Conservation (phyloP, 2,329 filamentous ascomycete genomes). For the Fusarium chaquense region DNA sequence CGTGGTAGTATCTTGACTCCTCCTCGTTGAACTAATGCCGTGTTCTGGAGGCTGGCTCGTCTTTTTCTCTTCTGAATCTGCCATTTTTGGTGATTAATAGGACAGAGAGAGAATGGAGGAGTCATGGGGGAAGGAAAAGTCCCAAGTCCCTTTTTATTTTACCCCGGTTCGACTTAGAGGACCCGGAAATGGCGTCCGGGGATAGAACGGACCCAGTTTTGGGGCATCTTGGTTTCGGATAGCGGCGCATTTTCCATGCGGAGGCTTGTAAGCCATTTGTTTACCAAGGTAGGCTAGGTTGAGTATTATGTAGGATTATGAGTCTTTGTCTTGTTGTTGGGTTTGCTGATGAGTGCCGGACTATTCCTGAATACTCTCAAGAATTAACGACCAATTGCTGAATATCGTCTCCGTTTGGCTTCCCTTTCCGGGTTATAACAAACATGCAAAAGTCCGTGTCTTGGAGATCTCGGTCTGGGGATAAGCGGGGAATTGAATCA, state of each 20-base stretch:
- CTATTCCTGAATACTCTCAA: background rate
- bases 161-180: constrained; percentile 30
- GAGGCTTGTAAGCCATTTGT: constrained; percentile 12
- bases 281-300: background rate
- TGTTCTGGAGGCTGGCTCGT: constrained; percentile 13
- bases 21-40: constrained; percentile 20
- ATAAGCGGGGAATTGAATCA: constrained; percentile 28
- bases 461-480: constrained; percentile 19
- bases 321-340: background rate
- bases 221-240: constrained; percentile 34
- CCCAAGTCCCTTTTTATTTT: constrained; percentile 24
- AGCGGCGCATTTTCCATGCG: constrained; percentile 30
- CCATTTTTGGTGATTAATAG: constrained; percentile 16
- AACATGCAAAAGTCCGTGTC: background rate
- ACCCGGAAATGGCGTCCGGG: constrained; percentile 41
- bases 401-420: constrained; percentile 13
- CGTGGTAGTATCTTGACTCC: constrained; percentile 38
- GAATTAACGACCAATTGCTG: background rate
- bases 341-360: too few relatives aligned
- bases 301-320: background rate
- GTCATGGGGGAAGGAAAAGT: constrained; percentile 16
- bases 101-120: constrained; percentile 11
- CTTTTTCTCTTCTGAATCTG: constrained; percentile 41
- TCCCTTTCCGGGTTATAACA: constrained; percentile 6
- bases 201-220: constrained; percentile 35